phyloP scores from a whole-genome alignment of 345 rosid genomes.

The Citrus maxima region DNA sequence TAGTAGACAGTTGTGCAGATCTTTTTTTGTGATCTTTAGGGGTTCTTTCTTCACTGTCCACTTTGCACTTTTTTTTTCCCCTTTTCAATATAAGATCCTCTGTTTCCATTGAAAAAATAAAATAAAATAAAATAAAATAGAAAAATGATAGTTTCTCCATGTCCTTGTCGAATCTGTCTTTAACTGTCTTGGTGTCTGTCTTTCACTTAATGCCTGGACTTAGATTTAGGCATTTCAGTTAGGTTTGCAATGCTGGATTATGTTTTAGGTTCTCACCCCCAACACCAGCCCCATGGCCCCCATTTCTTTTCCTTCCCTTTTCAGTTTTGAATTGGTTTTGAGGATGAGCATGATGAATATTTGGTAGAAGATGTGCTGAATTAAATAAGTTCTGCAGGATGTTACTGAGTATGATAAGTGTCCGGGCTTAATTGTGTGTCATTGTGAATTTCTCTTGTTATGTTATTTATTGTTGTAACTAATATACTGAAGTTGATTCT shows the following conservation, averaged over 20 bases:
- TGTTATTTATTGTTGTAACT: not conserved
- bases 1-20: no score
- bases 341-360: not conserved
- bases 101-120: not conserved
- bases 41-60: no score
- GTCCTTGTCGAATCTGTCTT: not conserved
- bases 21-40: no score
- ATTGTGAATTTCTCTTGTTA: not conserved
- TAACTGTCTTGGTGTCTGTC: not conserved
- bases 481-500: not conserved
- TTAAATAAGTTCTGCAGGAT: not conserved
- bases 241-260: not conserved
- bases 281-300: no score
- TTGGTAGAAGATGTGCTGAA: not conserved
- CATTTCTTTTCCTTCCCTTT: not conserved
- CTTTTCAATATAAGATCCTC: not conserved
- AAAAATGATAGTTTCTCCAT: not conserved
- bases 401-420: not conserved
- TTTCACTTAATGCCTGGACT: slow-evolving; percentile 2
- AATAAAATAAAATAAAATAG: no score
- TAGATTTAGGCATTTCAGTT: not conserved
- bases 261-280: not conserved
- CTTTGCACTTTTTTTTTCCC: no score
- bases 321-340: not conserved
- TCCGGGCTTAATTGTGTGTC: not conserved